These are phyloP conservation scores for Peronospora belbahrii DNA, from an alignment of 352 stramenopile genomes.

Conservation along the genomic window DNA sequence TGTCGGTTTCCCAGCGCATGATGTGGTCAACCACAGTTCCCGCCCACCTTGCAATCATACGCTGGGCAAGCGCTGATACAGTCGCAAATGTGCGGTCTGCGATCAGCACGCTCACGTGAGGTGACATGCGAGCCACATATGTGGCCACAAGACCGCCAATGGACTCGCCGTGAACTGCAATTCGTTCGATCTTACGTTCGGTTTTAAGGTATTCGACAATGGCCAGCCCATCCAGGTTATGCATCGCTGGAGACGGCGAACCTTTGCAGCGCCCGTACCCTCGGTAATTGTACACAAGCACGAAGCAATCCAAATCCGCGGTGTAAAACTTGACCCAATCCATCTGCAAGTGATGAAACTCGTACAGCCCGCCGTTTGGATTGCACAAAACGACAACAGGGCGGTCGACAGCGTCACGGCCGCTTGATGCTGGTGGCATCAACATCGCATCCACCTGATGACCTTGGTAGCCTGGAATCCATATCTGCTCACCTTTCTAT, in stretches of 20 bases:
- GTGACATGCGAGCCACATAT: slow-evolving; percentile 49
- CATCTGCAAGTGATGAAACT: slow-evolving; percentile 86
- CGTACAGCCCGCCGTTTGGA: slow-evolving; percentile 78
- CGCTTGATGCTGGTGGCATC: slow-evolving; percentile 39
- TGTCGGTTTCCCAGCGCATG: slow-evolving; percentile 80
- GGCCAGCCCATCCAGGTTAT: slow-evolving; percentile 66
- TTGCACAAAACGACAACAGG: slow-evolving; percentile 75
- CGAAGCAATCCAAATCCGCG: slow-evolving; percentile 53
- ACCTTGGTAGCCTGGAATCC: slow-evolving; percentile 50
- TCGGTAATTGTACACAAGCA: slow-evolving; percentile 85
- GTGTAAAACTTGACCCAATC: slow-evolving; percentile 88
- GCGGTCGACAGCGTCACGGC: slow-evolving; percentile 23
- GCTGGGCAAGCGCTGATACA: slow-evolving; percentile 66
- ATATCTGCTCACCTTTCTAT: slow-evolving; percentile 75
- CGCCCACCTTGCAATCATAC: slow-evolving; percentile 70
- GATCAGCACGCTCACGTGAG: slow-evolving; percentile 57
- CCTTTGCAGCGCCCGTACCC: slow-evolving; percentile 73
- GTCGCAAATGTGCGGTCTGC: slow-evolving; percentile 78
- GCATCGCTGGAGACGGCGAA: slow-evolving; percentile 41
- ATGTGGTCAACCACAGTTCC: slow-evolving; percentile 50
- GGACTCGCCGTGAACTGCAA: slow-evolving; percentile 78
- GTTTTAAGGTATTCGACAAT: slow-evolving; percentile 65
- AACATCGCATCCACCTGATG: slow-evolving; percentile 80
- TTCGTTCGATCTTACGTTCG: slow-evolving; percentile 39
- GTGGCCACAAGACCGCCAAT: slow-evolving; percentile 76